Conservation (phyloP, 2,329 filamentous ascomycete genomes). For the Fusarium avenaceum region DNA sequence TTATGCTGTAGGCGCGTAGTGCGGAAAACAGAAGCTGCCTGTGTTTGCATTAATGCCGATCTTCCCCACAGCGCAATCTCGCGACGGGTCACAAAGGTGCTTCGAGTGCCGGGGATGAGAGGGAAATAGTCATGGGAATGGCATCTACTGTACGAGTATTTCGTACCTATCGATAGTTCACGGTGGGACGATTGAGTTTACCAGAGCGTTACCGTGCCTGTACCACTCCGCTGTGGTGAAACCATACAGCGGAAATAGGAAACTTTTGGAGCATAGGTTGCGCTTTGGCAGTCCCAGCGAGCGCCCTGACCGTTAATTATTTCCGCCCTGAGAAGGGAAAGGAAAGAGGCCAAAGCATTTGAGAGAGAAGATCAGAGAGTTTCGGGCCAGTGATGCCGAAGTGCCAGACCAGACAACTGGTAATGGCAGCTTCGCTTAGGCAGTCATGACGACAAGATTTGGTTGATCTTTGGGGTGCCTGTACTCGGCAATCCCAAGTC, state of each 20-base stretch:
- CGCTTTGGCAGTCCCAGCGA: background rate
- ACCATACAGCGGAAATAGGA: background rate
- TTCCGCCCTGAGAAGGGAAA: background rate
- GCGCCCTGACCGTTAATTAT: background rate
- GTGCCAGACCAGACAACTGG: conserved; percentile 1
- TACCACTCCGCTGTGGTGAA: background rate
- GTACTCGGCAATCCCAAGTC: background rate
- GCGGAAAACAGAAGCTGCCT: conserved; percentile 6
- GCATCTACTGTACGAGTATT: background rate
- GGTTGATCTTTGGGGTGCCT: conserved; percentile 8
- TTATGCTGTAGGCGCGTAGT: background rate
- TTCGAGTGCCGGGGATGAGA: background rate
- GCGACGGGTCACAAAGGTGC: conserved; percentile 31
- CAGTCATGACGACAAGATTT: conserved; percentile 33
- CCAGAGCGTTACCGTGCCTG: background rate
- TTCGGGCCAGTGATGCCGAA: conserved; percentile 4
- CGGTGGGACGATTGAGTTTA: background rate
- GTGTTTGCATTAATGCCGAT: conserved; percentile 28
- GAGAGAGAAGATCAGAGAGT: conserved; percentile 3
- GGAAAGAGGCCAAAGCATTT: background rate
- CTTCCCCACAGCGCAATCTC: conserved; percentile 41
- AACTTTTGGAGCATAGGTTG: background rate
- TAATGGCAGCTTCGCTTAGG: conserved; percentile 7
- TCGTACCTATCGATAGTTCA: background rate
- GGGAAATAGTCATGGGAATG: background rate